Evolutionary conservation across 208 protist species (phyloP).

Genomic region (Trypanosoma platydactyli): DNA sequence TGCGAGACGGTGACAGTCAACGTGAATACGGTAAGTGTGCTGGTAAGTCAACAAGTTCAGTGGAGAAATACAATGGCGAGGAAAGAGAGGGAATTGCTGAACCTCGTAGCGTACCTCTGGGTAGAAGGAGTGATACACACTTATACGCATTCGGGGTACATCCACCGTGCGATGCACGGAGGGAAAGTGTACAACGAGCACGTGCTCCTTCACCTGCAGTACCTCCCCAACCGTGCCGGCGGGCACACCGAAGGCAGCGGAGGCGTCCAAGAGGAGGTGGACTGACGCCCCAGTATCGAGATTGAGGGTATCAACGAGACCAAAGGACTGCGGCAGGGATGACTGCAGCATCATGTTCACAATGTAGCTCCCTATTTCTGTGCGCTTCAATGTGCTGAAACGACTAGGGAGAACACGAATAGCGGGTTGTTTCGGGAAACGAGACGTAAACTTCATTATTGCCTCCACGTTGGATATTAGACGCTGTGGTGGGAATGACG

Average conservation of each 20-base stretch:
- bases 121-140: conserved; percentile 71
- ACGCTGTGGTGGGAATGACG: conserved; percentile 9
- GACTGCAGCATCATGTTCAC: conserved; percentile 75
- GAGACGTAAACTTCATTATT: conserved; percentile 49
- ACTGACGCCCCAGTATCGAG: conserved; percentile 70
- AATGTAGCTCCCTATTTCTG: conserved; percentile 81
- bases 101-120: conserved; percentile 75
- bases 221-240: conserved; percentile 86
- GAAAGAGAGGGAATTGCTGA: conserved; percentile 86
- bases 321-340: conserved; percentile 45
- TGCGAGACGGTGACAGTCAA: conserved; percentile 78
- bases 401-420: conserved; percentile 56
- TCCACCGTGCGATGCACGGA: conserved; percentile 74
- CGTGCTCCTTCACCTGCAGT: conserved; percentile 65
- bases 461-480: conserved; percentile 74
- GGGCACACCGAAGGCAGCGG: conserved; percentile 49
- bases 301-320: conserved; percentile 69
- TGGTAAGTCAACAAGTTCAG: conserved; percentile 54
- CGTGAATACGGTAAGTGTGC: conserved; percentile 56
- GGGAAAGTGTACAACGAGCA: conserved; percentile 79
- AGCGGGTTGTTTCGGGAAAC: conserved; percentile 77
- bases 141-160: conserved; percentile 71
- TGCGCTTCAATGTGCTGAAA: conserved; percentile 64
- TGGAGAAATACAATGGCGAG: conserved; percentile 67
- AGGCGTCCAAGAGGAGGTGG: conserved; percentile 70